Conservation (phyloP, 768 basidiomycete genomes). For the Cystofilobasidium ferigula region DNA sequence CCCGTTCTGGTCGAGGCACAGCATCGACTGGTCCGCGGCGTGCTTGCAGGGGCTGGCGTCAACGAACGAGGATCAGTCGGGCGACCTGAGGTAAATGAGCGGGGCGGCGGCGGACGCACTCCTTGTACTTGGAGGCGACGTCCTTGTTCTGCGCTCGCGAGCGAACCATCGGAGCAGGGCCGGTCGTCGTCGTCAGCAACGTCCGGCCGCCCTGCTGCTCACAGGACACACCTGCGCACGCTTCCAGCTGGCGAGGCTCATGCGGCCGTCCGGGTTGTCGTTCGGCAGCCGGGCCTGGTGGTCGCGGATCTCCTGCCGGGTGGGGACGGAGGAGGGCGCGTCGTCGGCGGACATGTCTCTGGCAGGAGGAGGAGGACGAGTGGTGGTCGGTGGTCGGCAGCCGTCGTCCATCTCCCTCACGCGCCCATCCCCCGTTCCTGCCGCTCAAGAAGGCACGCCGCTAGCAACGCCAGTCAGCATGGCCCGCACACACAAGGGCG, state of each 20-base stretch:
- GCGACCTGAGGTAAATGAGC: neutral
- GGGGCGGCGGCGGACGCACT: neutral
- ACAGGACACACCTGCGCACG: neutral
- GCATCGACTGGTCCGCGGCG: slow-evolving; percentile 13
- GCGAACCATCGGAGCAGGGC: neutral
- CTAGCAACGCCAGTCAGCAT: no score
- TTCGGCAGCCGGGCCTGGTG: neutral
- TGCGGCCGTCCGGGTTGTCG: neutral
- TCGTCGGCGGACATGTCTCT: no score
- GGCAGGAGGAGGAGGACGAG: no score
- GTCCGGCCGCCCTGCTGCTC: neutral
- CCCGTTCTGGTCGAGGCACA: slow-evolving; percentile 8
- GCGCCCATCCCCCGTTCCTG: no score
- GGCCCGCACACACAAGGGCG: slow-evolving; percentile 1
- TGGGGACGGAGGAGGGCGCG: no score
- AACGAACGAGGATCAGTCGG: no score
- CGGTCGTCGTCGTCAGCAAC: neutral
- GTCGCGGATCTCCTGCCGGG: neutral
- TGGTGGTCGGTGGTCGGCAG: no score
- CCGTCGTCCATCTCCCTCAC: no score
- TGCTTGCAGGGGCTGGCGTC: neutral
- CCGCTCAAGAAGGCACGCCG: no score
- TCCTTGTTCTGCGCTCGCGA: neutral
- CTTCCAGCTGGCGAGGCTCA: neutral
- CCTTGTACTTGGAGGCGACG: slow-evolving; percentile 5